Conservation (phyloP, 202 grass and related monocot species). For the Bolboschoenoplectus hybrid region DNA sequence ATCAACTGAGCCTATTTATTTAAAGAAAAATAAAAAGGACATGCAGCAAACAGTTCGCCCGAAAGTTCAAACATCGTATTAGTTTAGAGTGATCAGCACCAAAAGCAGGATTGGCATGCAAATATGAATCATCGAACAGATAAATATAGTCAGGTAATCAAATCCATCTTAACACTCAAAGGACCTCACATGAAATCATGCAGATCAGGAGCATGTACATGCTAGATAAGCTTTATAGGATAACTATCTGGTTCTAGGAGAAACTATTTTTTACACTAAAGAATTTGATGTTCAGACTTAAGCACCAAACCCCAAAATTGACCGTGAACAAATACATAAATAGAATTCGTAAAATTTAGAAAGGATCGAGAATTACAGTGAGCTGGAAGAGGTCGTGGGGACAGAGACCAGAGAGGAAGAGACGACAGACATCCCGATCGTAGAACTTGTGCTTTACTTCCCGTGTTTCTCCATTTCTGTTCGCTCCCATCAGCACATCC, state of each 20-base stretch:
- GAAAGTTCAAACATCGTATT: background rate
- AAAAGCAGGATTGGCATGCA: background rate
- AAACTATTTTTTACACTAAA: background rate
- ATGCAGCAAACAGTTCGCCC: background rate
- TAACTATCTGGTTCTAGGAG: slow-evolving; percentile 1
- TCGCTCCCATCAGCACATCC: slow-evolving; percentile 95
- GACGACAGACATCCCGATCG: slow-evolving; percentile 90
- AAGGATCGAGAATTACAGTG: slow-evolving; percentile 49
- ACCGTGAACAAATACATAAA: background rate
- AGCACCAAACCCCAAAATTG: background rate
- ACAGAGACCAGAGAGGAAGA: slow-evolving; percentile 82
- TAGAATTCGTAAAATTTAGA: background rate
- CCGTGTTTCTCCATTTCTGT: slow-evolving; percentile 79
- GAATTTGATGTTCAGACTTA: background rate
- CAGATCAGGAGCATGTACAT: background rate
- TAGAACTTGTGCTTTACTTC: slow-evolving; percentile 91
- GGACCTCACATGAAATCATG: background rate
- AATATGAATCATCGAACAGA: background rate
- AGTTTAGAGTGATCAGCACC: background rate
- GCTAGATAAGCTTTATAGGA: background rate
- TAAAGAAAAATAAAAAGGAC: background rate
- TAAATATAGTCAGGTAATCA: background rate
- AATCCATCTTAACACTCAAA: background rate
- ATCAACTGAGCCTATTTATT: background rate
- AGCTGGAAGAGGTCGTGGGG: slow-evolving; percentile 98